Conservation (phyloP, 495 filamentous ascomycete genomes). For the Aspergillus bridgeri region DNA sequence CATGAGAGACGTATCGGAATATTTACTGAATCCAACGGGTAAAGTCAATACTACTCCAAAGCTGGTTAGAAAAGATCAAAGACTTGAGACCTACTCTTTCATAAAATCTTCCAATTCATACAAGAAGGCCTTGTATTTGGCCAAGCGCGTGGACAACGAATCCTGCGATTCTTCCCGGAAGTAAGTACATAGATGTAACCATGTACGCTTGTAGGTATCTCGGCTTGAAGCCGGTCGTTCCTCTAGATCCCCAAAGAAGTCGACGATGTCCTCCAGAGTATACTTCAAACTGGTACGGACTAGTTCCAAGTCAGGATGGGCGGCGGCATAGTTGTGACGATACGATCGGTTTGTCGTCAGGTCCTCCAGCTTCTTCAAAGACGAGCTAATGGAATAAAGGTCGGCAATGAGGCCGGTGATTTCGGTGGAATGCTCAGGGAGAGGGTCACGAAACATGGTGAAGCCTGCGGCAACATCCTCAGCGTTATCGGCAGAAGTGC, state of each 20-base stretch:
- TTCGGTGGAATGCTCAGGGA: slow-evolving; percentile 51
- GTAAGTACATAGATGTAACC: slow-evolving; percentile 47
- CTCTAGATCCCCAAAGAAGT: slow-evolving; percentile 48
- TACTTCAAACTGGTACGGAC: slow-evolving; percentile 46
- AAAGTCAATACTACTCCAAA: background rate
- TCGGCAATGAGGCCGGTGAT: slow-evolving; percentile 53
- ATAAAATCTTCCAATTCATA: slow-evolving; percentile 44
- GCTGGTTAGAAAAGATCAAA: background rate
- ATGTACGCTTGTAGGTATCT: slow-evolving; percentile 46
- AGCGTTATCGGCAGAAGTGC: slow-evolving; percentile 46
- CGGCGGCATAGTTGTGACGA: slow-evolving; percentile 29
- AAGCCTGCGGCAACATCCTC: slow-evolving; percentile 55
- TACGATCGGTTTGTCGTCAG: slow-evolving; percentile 31
- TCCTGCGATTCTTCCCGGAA: slow-evolving; percentile 52
- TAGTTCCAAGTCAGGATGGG: slow-evolving; percentile 44
- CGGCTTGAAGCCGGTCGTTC: slow-evolving; percentile 29
- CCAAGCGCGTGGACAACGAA: slow-evolving; percentile 48
- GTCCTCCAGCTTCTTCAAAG: slow-evolving; percentile 45
- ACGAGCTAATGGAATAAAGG: slow-evolving; percentile 52
- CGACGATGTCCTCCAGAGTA: slow-evolving; percentile 51
- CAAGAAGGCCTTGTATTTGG: slow-evolving; percentile 52
- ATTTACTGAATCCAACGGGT: slow-evolving; percentile 22
- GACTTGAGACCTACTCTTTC: slow-evolving; percentile 36
- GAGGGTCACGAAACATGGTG: slow-evolving; percentile 44
- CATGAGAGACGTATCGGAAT: slow-evolving; percentile 26